phyloP scores from a whole-genome alignment of 2,329 filamentous ascomycete species.

The Teratosphaeria viscida region DNA sequence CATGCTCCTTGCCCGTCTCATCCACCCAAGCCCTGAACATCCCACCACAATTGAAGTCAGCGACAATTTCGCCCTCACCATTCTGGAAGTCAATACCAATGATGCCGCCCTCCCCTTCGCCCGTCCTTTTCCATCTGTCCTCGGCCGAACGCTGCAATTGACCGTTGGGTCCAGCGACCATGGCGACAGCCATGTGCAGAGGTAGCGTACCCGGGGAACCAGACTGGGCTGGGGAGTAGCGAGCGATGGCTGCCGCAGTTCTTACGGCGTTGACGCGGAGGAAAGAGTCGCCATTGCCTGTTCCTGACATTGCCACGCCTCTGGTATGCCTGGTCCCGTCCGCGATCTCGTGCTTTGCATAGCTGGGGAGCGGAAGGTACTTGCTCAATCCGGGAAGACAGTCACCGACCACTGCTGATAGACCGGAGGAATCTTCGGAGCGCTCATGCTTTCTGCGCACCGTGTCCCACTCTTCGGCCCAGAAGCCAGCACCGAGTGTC shows the following conservation, averaged over 20 bases:
- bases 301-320: conserved; percentile 51
- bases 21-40: conserved; percentile 78
- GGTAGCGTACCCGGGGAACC: conserved; percentile 19
- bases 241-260: conserved; percentile 61
- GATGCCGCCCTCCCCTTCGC: conserved; percentile 75
- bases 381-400: conserved; percentile 15
- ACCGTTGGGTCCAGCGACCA: conserved; percentile 59
- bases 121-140: conserved; percentile 58
- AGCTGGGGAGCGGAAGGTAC: conserved; percentile 10
- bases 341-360: background rate
- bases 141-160: conserved; percentile 67
- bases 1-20: conserved; percentile 46
- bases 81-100: conserved; percentile 63
- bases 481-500: conserved; percentile 73
- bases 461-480: conserved; percentile 70
- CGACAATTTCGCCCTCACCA: conserved; percentile 48
- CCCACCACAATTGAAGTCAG: conserved; percentile 75
- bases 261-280: conserved; percentile 60
- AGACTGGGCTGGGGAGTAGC: conserved; percentile 17
- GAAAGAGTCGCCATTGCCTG: conserved; percentile 84
- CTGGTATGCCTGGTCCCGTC: conserved; percentile 1
- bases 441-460: background rate
- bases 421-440: background rate
- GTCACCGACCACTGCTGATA: conserved; percentile 6
- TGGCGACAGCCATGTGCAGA: conserved; percentile 48